Conservation (phyloP, 2,329 filamentous ascomycete species). For the Coniella vitis region DNA sequence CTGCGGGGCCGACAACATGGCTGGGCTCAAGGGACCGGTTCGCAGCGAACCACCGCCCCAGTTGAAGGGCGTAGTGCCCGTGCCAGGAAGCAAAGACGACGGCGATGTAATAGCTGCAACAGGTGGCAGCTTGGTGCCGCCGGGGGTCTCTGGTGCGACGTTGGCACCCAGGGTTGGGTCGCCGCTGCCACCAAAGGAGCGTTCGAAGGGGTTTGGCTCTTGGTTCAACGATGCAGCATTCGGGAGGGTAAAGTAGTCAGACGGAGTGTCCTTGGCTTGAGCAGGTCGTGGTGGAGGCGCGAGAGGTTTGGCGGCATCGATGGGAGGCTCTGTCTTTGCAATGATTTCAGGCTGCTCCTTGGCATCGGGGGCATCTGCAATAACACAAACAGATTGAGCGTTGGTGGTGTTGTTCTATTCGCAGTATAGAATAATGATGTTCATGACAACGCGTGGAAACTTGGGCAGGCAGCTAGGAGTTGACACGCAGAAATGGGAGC, state of each 20-base stretch:
- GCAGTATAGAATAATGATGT: slow-evolving; percentile 13
- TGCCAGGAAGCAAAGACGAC: slow-evolving; percentile 68
- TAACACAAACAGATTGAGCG: slow-evolving; percentile 17
- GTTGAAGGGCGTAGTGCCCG: slow-evolving; percentile 65
- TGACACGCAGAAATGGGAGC: no score
- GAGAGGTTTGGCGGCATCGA: slow-evolving; percentile 58
- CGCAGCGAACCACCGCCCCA: slow-evolving; percentile 81
- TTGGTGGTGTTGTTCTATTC: slow-evolving; percentile 10
- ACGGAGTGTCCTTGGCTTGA: slow-evolving; percentile 42
- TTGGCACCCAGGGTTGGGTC: slow-evolving; percentile 7
- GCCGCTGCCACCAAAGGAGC: slow-evolving; percentile 68
- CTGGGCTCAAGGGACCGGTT: slow-evolving; percentile 89
- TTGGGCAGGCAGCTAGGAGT: no score
- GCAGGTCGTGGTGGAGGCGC: slow-evolving; percentile 63
- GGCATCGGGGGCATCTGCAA: slow-evolving; percentile 37
- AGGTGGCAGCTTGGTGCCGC: slow-evolving; percentile 75
- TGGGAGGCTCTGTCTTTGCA: slow-evolving; percentile 45
- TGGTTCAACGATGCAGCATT: slow-evolving; percentile 54
- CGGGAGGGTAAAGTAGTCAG: slow-evolving; percentile 63
- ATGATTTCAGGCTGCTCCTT: slow-evolving; percentile 35
- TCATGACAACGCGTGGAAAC: slow-evolving; percentile 6
- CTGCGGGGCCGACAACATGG: slow-evolving; percentile 84
- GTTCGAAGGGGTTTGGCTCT: slow-evolving; percentile 95
- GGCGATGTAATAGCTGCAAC: slow-evolving; percentile 89
- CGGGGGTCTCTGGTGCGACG: slow-evolving; percentile 63